Conservation (phyloP, 805 yeast species). For the Saccharomycopsis lassenensis region DNA sequence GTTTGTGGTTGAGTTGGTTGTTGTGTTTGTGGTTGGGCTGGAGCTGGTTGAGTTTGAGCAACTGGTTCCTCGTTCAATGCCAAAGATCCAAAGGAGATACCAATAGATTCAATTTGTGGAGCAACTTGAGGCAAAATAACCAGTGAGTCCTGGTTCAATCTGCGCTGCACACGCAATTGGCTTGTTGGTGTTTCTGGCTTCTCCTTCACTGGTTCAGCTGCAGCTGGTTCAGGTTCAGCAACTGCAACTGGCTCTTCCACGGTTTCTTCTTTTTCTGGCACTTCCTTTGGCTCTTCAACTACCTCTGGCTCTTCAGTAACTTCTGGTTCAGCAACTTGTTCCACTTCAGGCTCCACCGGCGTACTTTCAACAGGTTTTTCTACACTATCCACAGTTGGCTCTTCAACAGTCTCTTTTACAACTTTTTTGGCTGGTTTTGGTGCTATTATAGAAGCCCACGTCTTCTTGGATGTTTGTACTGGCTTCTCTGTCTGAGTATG, state of each 20-base stretch:
- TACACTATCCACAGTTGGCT: constrained; percentile 6
- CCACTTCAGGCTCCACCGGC: constrained; percentile 12
- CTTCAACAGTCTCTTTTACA: constrained; percentile 7
- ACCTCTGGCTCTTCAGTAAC: constrained; percentile 8
- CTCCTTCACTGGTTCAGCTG: constrained; percentile 4
- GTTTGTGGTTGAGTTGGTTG: constrained; percentile 14
- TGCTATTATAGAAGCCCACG: constrained; percentile 63
- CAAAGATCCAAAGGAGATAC: constrained; percentile 55
- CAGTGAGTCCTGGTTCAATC: constrained; percentile 32
- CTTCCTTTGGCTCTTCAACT: constrained; percentile 1
- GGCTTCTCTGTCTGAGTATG: constrained; percentile 16
- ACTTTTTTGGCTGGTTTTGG: constrained; percentile 28
- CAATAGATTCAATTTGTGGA: constrained; percentile 29
- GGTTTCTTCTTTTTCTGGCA: constrained; percentile 1
- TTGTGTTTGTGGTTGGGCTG: background rate
- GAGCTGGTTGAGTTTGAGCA: constrained; percentile 17
- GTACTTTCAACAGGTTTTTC: constrained; percentile 10
- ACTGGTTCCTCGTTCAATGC: constrained; percentile 29
- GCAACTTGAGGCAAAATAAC: constrained; percentile 45
- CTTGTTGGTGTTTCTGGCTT: constrained; percentile 1
- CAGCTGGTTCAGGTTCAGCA: constrained; percentile 1
- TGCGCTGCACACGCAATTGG: constrained; percentile 23
- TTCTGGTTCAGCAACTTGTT: constrained; percentile 17
- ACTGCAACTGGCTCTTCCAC: constrained; percentile 1
- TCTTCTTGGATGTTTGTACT: constrained; percentile 23